These are phyloP conservation scores for Hymenoscyphus albidus DNA, from an alignment of 2,329 filamentous ascomycete species.

Conservation along the genomic window DNA sequence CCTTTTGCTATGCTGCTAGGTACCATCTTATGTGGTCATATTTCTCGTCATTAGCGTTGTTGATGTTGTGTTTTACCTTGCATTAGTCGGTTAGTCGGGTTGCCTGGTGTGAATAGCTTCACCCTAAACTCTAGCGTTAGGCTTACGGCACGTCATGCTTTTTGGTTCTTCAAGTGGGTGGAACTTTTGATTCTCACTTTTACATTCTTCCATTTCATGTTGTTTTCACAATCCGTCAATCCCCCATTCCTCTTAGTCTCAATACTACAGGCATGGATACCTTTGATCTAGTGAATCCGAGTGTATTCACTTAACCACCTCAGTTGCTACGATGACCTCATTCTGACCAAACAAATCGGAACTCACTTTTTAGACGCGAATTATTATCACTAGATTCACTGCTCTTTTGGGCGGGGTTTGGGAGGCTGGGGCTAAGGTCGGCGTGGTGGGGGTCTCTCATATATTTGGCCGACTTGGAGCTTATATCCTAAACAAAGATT, in stretches of 20 bases:
- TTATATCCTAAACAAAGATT: too few species aligned
- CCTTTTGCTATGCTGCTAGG: background rate
- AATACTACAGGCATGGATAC: too few species aligned
- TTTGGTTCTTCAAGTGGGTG: background rate
- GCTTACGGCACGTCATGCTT: background rate
- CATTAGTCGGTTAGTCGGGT: background rate
- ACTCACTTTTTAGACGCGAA: background rate
- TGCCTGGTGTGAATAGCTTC: background rate
- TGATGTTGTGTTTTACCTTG: background rate
- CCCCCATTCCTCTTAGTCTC: background rate
- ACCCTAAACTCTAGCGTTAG: background rate
- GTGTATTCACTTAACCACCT: too few species aligned
- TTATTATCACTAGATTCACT: background rate
- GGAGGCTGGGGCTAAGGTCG: background rate
- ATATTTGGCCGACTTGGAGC: too few species aligned
- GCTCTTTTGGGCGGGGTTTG: background rate
- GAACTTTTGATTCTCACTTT: background rate
- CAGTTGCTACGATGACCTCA: too few species aligned
- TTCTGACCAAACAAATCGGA: background rate
- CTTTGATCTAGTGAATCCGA: too few species aligned
- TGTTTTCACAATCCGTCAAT: background rate
- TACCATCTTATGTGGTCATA: background rate
- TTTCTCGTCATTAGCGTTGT: background rate
- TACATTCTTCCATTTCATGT: background rate
- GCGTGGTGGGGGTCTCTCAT: background rate